Base-by-base conservation (phyloP, 495 filamentous ascomycete genomes). In the Chlorociboria aeruginascens region DNA sequence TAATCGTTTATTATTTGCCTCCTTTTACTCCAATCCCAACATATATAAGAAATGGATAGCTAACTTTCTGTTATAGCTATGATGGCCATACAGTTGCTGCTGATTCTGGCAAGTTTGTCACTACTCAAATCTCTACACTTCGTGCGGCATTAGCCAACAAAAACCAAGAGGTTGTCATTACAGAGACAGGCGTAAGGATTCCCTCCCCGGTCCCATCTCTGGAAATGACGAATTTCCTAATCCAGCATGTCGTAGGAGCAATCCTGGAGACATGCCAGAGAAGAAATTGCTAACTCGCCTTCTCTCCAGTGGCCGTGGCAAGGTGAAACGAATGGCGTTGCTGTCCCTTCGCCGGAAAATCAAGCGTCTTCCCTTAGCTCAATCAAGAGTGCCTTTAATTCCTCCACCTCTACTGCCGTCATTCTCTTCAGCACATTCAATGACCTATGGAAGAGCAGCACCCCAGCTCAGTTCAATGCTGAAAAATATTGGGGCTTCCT, bases 351-450 rank as follows among this genome's bases (percentile, higher is more conserved):
- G 6, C 48, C 56, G 12, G 63, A 67, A 12, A 78, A 88, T 38
- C 89, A 95, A 56, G 42, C 61, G 1, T 56, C 55, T 10, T 87
- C 87, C 6, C 58, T 94, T 37, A 58, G 62, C 10, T 80, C 78
- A n/a, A 67, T 95, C 46, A 68, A 70, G 56, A 49, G 48, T 29
- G 66, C 61, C 6, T 84, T 83, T 55, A 25, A 25, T 25, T 51
- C 55, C 3, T 53, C 59, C n/a, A 63, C 65, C 7, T 50, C 61
- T 7, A 59, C 54, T 7, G 67, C 79, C 34, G 46, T 86, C 32
- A 66, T 89, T 39, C 66, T 90, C 3, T 90, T 89, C 63, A 80
- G 77, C 28, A 76, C 83, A 8, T 86, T 78, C 67, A 81, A 93
- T 60, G 82, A 85, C 53, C 12, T 64, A 35, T 95, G 88, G 88